Conservation (phyloP, 805 yeast genomes). For the Kuraishia capsulata region DNA sequence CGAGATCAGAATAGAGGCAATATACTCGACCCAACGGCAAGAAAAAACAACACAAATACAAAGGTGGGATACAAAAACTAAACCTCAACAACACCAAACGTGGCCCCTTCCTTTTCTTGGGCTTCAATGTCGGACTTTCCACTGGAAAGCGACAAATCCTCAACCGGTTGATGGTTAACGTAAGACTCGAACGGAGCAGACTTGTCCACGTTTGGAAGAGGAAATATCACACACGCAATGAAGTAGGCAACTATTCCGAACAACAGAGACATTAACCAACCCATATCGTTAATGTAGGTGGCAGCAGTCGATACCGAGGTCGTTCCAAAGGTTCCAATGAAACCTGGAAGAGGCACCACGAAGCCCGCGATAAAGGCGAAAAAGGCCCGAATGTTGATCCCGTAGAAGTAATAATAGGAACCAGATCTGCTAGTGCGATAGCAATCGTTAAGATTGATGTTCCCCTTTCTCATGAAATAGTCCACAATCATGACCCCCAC, state of each 20-base stretch:
- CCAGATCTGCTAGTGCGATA: background rate
- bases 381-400: conserved; percentile 2
- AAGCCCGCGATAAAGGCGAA: conserved; percentile 4
- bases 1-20: background rate
- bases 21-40: too few species aligned
- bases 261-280: conserved; percentile 4
- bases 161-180: background rate
- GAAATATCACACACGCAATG: conserved; percentile 2
- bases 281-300: conserved; percentile 3
- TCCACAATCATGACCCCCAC: conserved; percentile 34
- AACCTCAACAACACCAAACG: background rate
- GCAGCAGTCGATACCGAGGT: conserved; percentile 3
- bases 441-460: conserved; percentile 2
- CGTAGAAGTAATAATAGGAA: conserved; percentile 3
- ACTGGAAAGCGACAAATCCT: background rate
- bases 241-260: conserved; percentile 3
- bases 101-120: background rate
- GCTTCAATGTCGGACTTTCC: background rate
- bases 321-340: conserved; percentile 4
- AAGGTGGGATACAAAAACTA: background rate
- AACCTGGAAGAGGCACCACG: conserved; percentile 4
- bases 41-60: background rate
- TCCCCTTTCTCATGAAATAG: conserved; percentile 10
- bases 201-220: conserved; percentile 2
- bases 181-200: conserved; percentile 3